Evolutionary conservation across 2,329 filamentous ascomycete species (phyloP).

Genomic region (Cladosporium sp.): DNA sequence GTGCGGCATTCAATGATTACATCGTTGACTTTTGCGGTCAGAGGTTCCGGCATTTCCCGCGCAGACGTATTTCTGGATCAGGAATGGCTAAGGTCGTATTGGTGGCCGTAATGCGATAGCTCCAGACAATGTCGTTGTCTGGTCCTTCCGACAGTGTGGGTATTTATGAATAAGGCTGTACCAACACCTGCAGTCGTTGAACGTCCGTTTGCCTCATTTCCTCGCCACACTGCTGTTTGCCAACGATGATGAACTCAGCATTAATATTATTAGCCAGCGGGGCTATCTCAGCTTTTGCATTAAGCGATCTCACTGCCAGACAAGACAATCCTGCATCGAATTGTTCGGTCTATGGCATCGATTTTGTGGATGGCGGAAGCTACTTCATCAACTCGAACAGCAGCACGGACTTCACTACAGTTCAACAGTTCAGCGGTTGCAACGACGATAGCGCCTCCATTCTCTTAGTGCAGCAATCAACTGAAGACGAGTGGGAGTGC

Average conservation of each 20-base stretch:
- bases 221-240: neutral
- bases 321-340: constrained; percentile 13
- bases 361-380: constrained; percentile 19
- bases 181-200: too few species aligned
- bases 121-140: neutral
- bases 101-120: neutral
- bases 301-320: neutral
- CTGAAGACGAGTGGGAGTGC: constrained; percentile 17
- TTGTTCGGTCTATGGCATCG: constrained; percentile 21
- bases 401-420: constrained; percentile 16
- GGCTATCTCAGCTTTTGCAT: neutral
- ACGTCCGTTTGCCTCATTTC: neutral
- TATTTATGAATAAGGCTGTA: too few species aligned
- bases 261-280: neutral
- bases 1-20: neutral
- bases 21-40: neutral
- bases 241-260: neutral
- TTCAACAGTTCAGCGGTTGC: constrained; percentile 22
- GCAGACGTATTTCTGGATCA: neutral
- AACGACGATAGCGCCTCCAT: constrained; percentile 15
- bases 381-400: constrained; percentile 23
- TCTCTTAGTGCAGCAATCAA: constrained; percentile 13
- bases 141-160: too few species aligned
- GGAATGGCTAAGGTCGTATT: neutral
- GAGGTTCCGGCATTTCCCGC: neutral